phyloP scores from a whole-genome alignment of 441 rosid species.

The Geranium incanum region DNA sequence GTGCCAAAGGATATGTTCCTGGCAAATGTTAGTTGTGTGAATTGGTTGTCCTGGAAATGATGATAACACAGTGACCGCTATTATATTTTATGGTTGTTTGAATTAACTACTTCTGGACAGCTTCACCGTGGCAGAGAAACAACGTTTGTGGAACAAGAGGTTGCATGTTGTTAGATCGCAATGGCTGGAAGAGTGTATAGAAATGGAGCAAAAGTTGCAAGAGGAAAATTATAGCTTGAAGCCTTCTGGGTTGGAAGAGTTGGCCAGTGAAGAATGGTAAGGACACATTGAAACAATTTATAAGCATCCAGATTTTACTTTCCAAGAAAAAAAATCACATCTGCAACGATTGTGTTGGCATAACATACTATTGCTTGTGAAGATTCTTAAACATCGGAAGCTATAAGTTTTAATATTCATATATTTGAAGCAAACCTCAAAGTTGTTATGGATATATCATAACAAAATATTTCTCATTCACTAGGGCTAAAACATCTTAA shows the following conservation, averaged over 20 bases:
- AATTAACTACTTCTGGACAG: slow-evolving; percentile 27
- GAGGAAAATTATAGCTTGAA: slow-evolving; percentile 62
- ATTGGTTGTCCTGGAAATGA: background rate
- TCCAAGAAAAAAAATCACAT: background rate
- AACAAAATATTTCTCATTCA: background rate
- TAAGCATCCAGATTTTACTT: slow-evolving; percentile 8
- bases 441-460: background rate
- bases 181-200: slow-evolving; percentile 78
- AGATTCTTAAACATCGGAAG: background rate
- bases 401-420: background rate
- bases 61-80: background rate
- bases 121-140: slow-evolving; percentile 42
- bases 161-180: slow-evolving; percentile 50
- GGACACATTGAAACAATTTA: slow-evolving; percentile 17
- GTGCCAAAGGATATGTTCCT: background rate
- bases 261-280: slow-evolving; percentile 39
- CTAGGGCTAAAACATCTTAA: background rate
- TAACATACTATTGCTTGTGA: background rate
- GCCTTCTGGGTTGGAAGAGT: slow-evolving; percentile 37
- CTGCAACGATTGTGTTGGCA: background rate
- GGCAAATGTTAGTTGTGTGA: background rate
- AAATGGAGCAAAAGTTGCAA: slow-evolving; percentile 42
- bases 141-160: slow-evolving; percentile 37
- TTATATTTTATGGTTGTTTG: background rate
- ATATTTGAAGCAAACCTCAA: background rate